Conservation (phyloP, 2,329 filamentous ascomycete genomes). For the Fusarium ramigenum region DNA sequence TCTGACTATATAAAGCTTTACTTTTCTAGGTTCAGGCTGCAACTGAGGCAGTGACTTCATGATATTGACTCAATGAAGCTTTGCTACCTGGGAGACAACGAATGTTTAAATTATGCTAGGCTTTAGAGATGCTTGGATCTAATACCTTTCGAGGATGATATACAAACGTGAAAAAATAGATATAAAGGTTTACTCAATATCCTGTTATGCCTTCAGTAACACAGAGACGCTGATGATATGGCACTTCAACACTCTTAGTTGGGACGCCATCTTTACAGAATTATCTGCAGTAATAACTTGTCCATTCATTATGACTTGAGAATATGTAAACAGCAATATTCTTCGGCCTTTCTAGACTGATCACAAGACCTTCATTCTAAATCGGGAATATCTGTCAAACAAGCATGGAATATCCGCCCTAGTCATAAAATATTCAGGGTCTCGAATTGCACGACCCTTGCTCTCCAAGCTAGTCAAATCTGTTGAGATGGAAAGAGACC, state of each 20-base stretch:
- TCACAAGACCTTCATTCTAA: background rate
- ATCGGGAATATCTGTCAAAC: background rate
- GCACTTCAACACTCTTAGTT: background rate
- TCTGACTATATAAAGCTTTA: background rate
- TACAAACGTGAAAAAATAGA: no score
- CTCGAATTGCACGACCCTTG: conserved; percentile 28
- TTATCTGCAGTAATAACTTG: background rate
- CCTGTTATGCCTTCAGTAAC: background rate
- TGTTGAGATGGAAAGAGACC: conserved; percentile 24
- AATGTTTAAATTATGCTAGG: no score
- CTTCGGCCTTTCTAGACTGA: background rate
- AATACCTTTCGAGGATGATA: no score
- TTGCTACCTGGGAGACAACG: no score
- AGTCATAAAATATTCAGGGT: conserved; percentile 16
- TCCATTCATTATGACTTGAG: background rate
- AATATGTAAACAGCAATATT: no score
- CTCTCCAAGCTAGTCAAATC: conserved; percentile 7
- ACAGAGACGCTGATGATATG: background rate
- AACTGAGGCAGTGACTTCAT: no score
- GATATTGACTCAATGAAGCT: no score
- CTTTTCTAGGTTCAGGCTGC: no score
- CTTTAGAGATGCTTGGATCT: no score
- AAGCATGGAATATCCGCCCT: background rate
- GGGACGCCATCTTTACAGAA: background rate
- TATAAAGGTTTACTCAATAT: background rate